Percentiles rank a stretch among this genome's conserved stretches.
phyloP scores from a whole-genome alignment of 208 protist genomes.

The Angomonas ambiguus region DNA sequence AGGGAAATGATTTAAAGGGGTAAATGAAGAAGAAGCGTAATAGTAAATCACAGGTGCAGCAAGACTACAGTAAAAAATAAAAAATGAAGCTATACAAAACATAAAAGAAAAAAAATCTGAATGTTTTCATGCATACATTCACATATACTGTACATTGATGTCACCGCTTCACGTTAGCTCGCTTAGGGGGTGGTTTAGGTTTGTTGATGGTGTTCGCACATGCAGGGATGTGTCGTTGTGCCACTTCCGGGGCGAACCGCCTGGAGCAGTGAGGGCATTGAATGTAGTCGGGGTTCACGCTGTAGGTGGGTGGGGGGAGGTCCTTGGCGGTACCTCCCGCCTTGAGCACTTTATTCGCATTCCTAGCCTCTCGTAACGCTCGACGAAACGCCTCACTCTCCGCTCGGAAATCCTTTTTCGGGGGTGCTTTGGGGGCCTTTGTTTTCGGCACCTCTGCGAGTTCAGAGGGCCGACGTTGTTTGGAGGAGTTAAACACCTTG shows the following conservation, averaged over 20 bases:
- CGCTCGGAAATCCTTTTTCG: conserved; percentile 76
- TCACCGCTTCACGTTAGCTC: neutral
- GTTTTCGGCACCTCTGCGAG: conserved; percentile 4
- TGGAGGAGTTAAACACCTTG: conserved; percentile 72
- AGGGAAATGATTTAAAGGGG: neutral
- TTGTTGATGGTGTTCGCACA: conserved; percentile 77
- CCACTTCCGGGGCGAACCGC: conserved; percentile 77
- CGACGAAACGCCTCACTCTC: conserved; percentile 79
- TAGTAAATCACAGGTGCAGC: neutral
- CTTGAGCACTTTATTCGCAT: conserved; percentile 76
- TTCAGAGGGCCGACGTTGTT: conserved; percentile 27
- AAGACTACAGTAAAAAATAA: neutral
- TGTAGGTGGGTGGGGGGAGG: conserved; percentile 86
- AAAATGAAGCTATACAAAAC: neutral
- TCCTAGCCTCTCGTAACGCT: conserved; percentile 66
- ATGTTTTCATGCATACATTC: neutral
- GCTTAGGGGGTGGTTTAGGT: conserved; percentile 79
- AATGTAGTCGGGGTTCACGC: conserved; percentile 78
- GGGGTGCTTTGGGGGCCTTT: conserved; percentile 12
- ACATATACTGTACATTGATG: neutral
- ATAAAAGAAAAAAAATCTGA: neutral
- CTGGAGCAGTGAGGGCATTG: conserved; percentile 83
- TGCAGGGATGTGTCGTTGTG: conserved; percentile 81
- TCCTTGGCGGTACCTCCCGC: conserved; percentile 62
- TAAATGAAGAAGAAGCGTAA: neutral